Percentiles rank a stretch among this genome's conserved stretches.
Evolutionary conservation across 2,329 filamentous ascomycete species (phyloP).

Genomic region (Arthrocladium fulminans): DNA sequence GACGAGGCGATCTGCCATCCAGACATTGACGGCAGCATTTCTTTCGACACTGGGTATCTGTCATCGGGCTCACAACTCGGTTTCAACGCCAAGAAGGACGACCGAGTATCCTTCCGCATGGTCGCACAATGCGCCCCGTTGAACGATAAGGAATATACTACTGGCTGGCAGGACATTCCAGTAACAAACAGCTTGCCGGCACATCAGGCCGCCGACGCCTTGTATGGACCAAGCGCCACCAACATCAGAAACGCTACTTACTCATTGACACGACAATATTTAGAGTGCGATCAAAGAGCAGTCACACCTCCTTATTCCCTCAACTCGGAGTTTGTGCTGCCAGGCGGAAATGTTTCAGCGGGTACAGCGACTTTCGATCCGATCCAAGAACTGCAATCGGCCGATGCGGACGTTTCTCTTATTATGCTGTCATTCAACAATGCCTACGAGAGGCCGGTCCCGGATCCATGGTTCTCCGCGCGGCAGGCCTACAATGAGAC

Average conservation of each 20-base stretch:
- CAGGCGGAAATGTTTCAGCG: background rate
- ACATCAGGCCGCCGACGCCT: slow-evolving; percentile 5
- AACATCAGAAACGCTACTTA: slow-evolving; percentile 8
- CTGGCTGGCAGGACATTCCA: slow-evolving; percentile 8
- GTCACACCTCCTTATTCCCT: slow-evolving; percentile 6
- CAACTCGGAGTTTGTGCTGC: slow-evolving; percentile 1
- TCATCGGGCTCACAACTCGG: slow-evolving; percentile 11
- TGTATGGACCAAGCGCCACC: slow-evolving; percentile 3
- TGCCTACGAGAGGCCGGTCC: slow-evolving; percentile 8
- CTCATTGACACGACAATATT: background rate
- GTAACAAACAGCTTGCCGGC: background rate
- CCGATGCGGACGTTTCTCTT: background rate
- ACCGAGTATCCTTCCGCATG: slow-evolving; percentile 9
- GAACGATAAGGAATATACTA: slow-evolving; percentile 5
- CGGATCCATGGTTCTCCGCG: slow-evolving; percentile 11
- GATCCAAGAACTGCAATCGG: background rate
- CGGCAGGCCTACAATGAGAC: background rate
- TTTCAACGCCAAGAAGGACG: slow-evolving; percentile 6
- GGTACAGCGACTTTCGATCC: slow-evolving; percentile 3
- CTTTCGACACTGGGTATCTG: slow-evolving; percentile 12
- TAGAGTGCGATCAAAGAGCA: slow-evolving; percentile 5
- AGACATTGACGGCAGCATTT: slow-evolving; percentile 6
- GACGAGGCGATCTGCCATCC: slow-evolving; percentile 3
- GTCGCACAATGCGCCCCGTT: slow-evolving; percentile 9
- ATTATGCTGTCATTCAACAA: slow-evolving; percentile 7